Evolutionary conservation across 148 eudicot species (phyloP).

Genomic region (Mesembryanthemum crystallinum): DNA sequence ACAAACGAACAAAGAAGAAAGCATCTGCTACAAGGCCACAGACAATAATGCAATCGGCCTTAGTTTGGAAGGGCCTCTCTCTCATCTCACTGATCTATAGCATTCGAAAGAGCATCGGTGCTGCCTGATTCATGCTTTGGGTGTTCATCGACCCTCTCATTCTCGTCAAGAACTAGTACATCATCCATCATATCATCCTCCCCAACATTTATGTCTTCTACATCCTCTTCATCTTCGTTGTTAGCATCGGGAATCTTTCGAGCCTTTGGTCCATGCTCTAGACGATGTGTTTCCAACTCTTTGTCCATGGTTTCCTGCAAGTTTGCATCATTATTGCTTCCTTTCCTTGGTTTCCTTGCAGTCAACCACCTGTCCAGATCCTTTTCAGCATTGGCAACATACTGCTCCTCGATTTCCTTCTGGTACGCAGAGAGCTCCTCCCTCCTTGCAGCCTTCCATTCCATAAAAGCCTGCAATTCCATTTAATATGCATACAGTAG

Average conservation of each 20-base stretch:
- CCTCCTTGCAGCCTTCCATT: constrained; percentile 87
- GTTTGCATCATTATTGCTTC: constrained; percentile 48
- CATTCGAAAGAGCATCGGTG: constrained; percentile 10
- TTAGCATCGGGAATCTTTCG: constrained; percentile 64
- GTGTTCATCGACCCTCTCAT: constrained; percentile 51
- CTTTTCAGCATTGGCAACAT: constrained; percentile 65
- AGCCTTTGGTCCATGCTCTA: constrained; percentile 92
- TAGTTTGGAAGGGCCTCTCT: not conserved
- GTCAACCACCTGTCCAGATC: constrained; percentile 81
- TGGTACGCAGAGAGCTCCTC: constrained; percentile 82
- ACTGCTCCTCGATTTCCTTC: constrained; percentile 67
- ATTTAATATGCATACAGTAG: not conserved
- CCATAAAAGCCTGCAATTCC: constrained; percentile 58
- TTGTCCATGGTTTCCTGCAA: constrained; percentile 98
- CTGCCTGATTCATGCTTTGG: constrained; percentile 45
- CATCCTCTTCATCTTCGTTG: constrained; percentile 93
- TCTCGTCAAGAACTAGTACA: constrained; percentile 76
- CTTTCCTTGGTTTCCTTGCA: constrained; percentile 60
- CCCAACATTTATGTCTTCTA: constrained; percentile 84
- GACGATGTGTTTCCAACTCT: constrained; percentile 90
- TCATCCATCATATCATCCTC: constrained; percentile 97
- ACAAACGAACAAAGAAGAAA: not conserved
- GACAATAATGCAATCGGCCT: not conserved
- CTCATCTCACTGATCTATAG: not conserved
- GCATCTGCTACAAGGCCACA: not conserved